phyloP scores from a whole-genome alignment of 2,329 filamentous ascomycete genomes.

The Aureobasidium namibiae region DNA sequence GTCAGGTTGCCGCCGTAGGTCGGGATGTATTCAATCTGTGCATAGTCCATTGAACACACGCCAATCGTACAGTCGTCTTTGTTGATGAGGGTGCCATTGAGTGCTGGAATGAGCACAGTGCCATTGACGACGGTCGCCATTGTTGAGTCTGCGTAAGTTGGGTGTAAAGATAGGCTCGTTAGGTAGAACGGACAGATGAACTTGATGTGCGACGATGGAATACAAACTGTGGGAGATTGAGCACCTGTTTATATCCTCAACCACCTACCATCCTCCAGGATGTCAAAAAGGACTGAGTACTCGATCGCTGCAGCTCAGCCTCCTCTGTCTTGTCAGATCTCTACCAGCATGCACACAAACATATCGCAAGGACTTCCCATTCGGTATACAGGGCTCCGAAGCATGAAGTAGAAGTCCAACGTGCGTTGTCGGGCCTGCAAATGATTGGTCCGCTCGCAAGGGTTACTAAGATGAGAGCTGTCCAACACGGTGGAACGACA shows the following conservation, averaged over 20 bases:
- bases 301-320: neutral
- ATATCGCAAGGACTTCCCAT: neutral
- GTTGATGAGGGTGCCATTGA: slow-evolving; percentile 10
- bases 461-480: neutral
- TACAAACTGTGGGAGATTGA: neutral
- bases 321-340: neutral
- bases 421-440: neutral
- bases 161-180: neutral
- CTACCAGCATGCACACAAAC: neutral
- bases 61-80: slow-evolving; percentile 19
- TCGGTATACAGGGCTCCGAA: neutral
- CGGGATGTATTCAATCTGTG: slow-evolving; percentile 47
- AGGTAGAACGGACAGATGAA: neutral
- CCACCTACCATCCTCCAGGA: neutral
- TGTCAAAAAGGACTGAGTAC: neutral
- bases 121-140: slow-evolving; percentile 7
- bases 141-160: neutral
- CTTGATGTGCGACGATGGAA: neutral
- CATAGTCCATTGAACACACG: slow-evolving; percentile 25
- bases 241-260: neutral
- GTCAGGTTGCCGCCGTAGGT: slow-evolving; percentile 43
- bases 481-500: neutral
- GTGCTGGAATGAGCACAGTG: neutral
- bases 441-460: neutral
- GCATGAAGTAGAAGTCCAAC: neutral